Base-by-base conservation (phyloP, 441 rosid genomes). In the Euphorbia celastroides region DNA sequence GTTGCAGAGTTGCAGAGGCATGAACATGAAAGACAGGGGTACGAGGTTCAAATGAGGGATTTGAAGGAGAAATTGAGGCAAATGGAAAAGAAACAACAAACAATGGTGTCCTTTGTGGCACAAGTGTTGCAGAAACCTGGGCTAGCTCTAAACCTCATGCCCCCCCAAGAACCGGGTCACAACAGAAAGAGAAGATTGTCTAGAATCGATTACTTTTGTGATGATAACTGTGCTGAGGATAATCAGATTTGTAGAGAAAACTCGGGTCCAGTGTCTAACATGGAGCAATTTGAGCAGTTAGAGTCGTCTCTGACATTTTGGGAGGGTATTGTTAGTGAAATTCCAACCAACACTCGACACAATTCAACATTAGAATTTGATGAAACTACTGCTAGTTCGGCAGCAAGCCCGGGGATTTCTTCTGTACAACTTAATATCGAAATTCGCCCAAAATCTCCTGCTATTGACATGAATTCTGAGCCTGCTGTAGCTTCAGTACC, bases 381-480 rank as follows among this genome's bases (percentile, higher is more conserved):
- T 79, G 98, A 92, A 79, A 78, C 94, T 31, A 78, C 94, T 31
- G 82, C 86, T 62, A 83, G 92, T 69, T 84, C 90, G 72, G 87
- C 79, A n/a, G 88, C 85, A 59, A 86, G 92, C 74, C 86, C 84
- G 19, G 79, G 80, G 57, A 70, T 78, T 75, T 79, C 95, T 41
- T 76, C 83, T 67, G 57, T 79, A 31, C 93, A 82, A 57, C 74
- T 84, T n/a, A 79, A 76, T 67, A 56, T 78, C 1, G 93, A 87
- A 44, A 62, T 67, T 22, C 71, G 70, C 60, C 81, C 88, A 0
- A 84, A 78, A 66, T 80, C 93, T 7, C 85, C 88, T 38, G 74
- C 81, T 57, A 86, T 92, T 48, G 97, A 90, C 78, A 92, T 94
- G 99, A 92, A 92, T 62, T 80, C 84, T 5, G 94, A 84, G 80